Conservation (phyloP, 495 filamentous ascomycete genomes). For the Talaromyces adpressus region DNA sequence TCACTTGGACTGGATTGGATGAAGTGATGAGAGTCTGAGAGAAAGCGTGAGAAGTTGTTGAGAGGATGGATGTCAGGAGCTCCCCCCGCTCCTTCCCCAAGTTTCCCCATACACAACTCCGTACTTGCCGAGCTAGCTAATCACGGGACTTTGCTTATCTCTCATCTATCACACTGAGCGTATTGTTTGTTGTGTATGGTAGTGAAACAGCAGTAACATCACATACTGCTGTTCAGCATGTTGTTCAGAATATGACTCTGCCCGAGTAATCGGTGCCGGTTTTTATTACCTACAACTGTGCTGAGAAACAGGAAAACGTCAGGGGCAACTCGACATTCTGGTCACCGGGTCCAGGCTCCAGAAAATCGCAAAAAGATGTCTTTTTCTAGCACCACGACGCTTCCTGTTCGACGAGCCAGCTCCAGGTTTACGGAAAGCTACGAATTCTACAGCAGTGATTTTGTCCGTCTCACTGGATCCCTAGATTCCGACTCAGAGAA, state of each 20-base stretch:
- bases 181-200: background rate
- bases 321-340: background rate
- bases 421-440: slow-evolving; percentile 8
- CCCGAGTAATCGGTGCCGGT: background rate
- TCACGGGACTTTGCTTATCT: background rate
- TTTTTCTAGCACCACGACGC: background rate
- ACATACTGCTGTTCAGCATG: background rate
- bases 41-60: background rate
- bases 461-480: slow-evolving; percentile 1
- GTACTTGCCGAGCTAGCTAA: background rate
- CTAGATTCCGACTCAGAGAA: slow-evolving; percentile 2
- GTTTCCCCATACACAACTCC: background rate
- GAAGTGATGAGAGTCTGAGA: background rate
- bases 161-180: background rate
- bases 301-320: background rate
- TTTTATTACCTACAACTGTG: background rate
- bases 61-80: background rate
- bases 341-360: no score
- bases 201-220: background rate
- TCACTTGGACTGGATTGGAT: background rate
- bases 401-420: slow-evolving; percentile 1
- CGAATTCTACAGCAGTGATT: slow-evolving; percentile 7
- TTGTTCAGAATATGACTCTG: background rate
- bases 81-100: background rate
- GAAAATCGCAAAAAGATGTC: background rate